Evolutionary conservation across 208 protist genomes (phyloP).

Genomic region (Kentomonas sorsogonicus): DNA sequence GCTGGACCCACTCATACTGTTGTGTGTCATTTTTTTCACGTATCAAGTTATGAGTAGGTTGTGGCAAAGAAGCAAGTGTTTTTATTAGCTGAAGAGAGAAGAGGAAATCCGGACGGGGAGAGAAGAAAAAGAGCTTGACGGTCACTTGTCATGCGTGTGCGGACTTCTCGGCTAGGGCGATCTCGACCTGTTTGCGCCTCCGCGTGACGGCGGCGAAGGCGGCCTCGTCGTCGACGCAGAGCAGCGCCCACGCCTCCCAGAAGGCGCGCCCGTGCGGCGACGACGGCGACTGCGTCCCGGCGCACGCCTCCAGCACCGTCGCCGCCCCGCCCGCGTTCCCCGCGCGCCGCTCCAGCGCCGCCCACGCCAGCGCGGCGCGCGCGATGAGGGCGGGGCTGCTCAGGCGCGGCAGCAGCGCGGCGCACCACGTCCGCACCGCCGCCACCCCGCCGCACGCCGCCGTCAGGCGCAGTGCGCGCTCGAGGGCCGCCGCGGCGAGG

Average conservation of each 20-base stretch:
- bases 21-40: no score
- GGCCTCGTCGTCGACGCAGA: constrained; percentile 41
- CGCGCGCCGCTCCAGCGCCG: constrained; percentile 59
- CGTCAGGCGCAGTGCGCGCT: constrained; percentile 44
- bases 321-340: constrained; percentile 45
- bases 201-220: constrained; percentile 67
- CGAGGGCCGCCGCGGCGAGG: constrained; percentile 40
- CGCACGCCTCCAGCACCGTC: constrained; percentile 59
- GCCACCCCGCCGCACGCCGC: constrained; percentile 37
- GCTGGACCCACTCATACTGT: no score
- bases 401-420: constrained; percentile 25
- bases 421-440: constrained; percentile 33
- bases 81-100: no score
- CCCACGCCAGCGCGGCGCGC: constrained; percentile 71
- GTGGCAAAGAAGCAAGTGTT: no score
- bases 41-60: no score
- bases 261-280: constrained; percentile 47
- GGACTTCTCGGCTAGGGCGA: constrained; percentile 32
- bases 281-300: constrained; percentile 59
- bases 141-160: no score
- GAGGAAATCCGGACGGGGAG: no score
- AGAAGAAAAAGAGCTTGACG: no score
- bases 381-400: constrained; percentile 37
- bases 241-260: constrained; percentile 73
- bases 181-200: constrained; percentile 48